Conservation (phyloP, 441 rosid species). For the Corymbia calophylla region DNA sequence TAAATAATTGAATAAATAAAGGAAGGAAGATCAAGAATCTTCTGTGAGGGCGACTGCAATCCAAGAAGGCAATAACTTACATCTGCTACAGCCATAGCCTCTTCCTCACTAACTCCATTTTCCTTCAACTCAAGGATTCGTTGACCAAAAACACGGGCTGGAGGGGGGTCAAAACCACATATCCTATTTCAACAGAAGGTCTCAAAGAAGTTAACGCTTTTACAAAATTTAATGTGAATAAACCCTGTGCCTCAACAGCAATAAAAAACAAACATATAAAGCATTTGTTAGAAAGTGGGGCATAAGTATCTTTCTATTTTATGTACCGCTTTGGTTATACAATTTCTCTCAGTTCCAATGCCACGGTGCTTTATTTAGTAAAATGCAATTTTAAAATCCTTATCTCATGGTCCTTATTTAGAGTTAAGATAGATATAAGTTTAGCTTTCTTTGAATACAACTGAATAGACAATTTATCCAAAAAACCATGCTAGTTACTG, state of each 20-base stretch:
- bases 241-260: not conserved
- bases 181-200: slow-evolving; percentile 29
- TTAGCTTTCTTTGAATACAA: not conserved
- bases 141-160: slow-evolving; percentile 53
- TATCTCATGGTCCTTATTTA: not conserved
- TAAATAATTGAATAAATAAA: not conserved
- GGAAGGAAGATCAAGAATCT: not conserved
- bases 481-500: not conserved
- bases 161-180: slow-evolving; percentile 50
- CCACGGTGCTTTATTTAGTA: not conserved
- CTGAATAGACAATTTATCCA: not conserved
- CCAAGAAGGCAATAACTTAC: slow-evolving; percentile 27
- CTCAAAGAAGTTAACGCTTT: not conserved
- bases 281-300: not conserved
- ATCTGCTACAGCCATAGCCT: slow-evolving; percentile 75
- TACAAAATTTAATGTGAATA: not conserved
- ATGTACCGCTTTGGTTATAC: not conserved
- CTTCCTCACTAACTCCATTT: slow-evolving; percentile 59
- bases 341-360: not conserved
- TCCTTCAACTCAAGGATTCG: slow-evolving; percentile 71
- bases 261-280: not conserved
- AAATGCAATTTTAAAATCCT: not conserved
- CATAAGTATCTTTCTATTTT: not conserved
- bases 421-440: not conserved
- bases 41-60: not conserved